These are phyloP conservation scores for Saksenaea vasiformis DNA, from an alignment of 371 early-diverging fungal genomes.

Conservation along the genomic window DNA sequence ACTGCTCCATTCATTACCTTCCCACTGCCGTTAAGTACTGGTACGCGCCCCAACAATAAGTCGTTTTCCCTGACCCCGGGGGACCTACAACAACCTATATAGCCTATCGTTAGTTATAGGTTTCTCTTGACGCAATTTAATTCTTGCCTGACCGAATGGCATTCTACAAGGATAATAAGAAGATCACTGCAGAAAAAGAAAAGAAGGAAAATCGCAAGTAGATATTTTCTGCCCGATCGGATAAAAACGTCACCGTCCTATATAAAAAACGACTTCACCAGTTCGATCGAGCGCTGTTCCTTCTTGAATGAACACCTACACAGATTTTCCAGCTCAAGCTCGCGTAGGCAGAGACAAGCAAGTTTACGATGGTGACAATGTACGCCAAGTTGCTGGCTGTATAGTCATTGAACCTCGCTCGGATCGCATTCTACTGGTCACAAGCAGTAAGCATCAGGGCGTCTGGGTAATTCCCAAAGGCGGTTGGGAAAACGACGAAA, in stretches of 20 bases:
- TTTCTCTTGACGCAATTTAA: not conserved
- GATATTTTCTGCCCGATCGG: no score
- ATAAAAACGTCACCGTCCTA: not conserved
- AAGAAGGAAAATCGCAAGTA: no score
- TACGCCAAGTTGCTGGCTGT: slow-evolving; percentile 59
- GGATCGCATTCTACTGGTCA: slow-evolving; percentile 54
- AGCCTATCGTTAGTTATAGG: slow-evolving; percentile 13
- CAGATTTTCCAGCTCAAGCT: slow-evolving; percentile 18
- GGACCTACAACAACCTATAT: slow-evolving; percentile 93
- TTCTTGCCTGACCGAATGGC: slow-evolving; percentile 24
- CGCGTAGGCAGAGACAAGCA: slow-evolving; percentile 55
- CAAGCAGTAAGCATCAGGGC: slow-evolving; percentile 55
- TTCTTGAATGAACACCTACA: not conserved
- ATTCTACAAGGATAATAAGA: slow-evolving; percentile 1
- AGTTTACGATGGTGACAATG: slow-evolving; percentile 36
- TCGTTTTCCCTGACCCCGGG: slow-evolving; percentile 98
- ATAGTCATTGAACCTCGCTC: slow-evolving; percentile 57
- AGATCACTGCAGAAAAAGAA: not conserved
- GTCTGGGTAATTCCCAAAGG: slow-evolving; percentile 70
- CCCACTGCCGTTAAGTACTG: slow-evolving; percentile 85
- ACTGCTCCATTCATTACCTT: slow-evolving; percentile 47
- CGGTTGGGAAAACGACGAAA: slow-evolving; percentile 71
- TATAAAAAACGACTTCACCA: not conserved
- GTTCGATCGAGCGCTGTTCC: not conserved
- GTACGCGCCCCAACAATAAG: slow-evolving; percentile 92